Conservation (phyloP, 2,329 filamentous ascomycete species). For the Aureobasidium lini region DNA sequence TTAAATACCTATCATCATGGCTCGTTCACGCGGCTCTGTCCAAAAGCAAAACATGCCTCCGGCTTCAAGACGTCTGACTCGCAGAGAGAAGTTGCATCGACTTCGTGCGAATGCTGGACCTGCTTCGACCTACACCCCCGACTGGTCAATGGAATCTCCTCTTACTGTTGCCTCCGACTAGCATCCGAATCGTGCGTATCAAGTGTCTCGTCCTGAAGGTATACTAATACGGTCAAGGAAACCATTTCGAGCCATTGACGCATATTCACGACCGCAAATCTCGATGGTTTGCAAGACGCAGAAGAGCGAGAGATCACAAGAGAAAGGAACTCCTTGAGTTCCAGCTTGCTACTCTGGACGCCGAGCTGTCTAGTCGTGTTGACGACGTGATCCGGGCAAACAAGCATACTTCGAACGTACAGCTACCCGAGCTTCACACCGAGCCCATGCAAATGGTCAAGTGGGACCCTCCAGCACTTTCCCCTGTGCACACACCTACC, state of each 20-base stretch:
- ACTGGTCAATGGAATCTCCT: background rate
- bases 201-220: background rate
- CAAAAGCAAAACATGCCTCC: background rate
- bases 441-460: background rate
- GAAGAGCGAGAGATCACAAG: background rate
- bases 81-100: background rate
- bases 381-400: background rate
- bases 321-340: background rate
- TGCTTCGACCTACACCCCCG: background rate
- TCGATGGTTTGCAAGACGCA: background rate
- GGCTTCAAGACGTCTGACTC: background rate
- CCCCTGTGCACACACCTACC: background rate
- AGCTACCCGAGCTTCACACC: background rate
- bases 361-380: background rate
- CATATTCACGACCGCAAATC: background rate
- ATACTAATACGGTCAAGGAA: background rate
- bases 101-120: background rate
- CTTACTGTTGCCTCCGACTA: background rate
- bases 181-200: background rate
- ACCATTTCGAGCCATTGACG: constrained; percentile 3
- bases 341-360: background rate
- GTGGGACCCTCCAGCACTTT: background rate
- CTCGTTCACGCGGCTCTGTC: background rate
- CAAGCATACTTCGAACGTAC: background rate
- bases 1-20: background rate